phyloP scores from a whole-genome alignment of 2,329 filamentous ascomycete species.

The Neurospora crassa region DNA sequence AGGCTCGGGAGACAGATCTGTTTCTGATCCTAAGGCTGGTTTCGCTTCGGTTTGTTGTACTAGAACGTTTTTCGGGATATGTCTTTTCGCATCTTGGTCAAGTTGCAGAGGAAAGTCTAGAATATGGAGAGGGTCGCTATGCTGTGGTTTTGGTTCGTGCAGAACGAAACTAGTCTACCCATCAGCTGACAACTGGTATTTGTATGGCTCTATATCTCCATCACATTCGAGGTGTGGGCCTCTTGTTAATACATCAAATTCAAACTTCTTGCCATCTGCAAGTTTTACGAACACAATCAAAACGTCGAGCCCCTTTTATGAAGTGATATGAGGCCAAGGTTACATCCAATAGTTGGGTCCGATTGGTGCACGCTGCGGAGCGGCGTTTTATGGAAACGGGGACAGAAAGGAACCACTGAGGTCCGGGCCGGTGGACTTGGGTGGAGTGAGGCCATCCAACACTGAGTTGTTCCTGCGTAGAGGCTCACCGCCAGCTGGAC shows the following conservation, averaged over 20 bases:
- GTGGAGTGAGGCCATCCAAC: not conserved
- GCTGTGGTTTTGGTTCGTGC: not conserved
- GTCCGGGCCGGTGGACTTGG: not conserved
- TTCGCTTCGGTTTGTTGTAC: not conserved
- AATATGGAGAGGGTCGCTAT: not conserved
- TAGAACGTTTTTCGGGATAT: not conserved
- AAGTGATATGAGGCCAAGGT: not conserved
- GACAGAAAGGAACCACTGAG: not conserved
- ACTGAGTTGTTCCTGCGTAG: not conserved
- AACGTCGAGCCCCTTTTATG: not conserved
- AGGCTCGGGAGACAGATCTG: not conserved
- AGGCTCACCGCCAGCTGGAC: not conserved
- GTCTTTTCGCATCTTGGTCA: not conserved
- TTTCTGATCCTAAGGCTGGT: not conserved
- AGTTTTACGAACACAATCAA: not conserved
- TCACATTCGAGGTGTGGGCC: not conserved
- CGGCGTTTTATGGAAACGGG: not conserved
- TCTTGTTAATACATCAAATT: not conserved
- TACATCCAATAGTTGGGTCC: not conserved
- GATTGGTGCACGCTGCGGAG: not conserved
- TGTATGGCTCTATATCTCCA: not conserved
- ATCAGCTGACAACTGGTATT: not conserved
- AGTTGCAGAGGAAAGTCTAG: not conserved
- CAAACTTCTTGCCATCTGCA: not conserved
- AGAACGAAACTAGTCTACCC: not conserved